A percentile compares a stretch with the other conserved stretches of the same genome.
These are phyloP conservation scores for Fraxinus baroniana DNA, from an alignment of 305 asterid species.

Conservation along the genomic window DNA sequence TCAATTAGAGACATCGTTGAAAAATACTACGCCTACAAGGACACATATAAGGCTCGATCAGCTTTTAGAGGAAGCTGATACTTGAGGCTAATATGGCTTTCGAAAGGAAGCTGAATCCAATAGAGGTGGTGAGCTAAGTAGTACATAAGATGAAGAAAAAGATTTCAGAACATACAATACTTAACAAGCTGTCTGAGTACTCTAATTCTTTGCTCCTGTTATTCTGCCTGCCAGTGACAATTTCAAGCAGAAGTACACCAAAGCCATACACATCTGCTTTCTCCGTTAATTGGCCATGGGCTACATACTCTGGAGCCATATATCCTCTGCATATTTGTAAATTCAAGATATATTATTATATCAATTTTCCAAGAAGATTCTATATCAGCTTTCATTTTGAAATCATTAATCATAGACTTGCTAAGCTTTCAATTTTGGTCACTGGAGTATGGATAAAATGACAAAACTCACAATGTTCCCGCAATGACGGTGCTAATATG, in stretches of 20 bases:
- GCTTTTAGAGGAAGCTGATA: background rate
- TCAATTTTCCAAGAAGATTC: background rate
- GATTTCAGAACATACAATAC: conserved; percentile 23
- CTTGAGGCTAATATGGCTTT: background rate
- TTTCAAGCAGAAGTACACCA: conserved; percentile 78
- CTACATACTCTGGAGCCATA: conserved; percentile 91
- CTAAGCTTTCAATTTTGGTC: no score
- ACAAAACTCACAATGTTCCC: conserved; percentile 73
- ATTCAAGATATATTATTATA: background rate
- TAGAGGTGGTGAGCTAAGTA: background rate
- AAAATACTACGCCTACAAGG: background rate
- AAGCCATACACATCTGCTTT: conserved; percentile 89
- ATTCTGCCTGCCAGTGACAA: conserved; percentile 67
- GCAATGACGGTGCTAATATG: conserved; percentile 91
- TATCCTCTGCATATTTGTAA: conserved; percentile 62
- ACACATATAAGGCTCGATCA: background rate
- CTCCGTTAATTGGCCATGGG: conserved; percentile 80
- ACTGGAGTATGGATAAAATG: background rate
- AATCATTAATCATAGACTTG: background rate
- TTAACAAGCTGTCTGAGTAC: conserved; percentile 54
- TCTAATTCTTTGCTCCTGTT: conserved; percentile 59
- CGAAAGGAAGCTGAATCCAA: background rate
- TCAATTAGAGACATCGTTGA: background rate
- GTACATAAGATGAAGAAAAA: background rate
- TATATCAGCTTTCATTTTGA: background rate